These are phyloP conservation scores for Hericium erinaceus DNA, from an alignment of 768 basidiomycete species.

Conservation along the genomic window DNA sequence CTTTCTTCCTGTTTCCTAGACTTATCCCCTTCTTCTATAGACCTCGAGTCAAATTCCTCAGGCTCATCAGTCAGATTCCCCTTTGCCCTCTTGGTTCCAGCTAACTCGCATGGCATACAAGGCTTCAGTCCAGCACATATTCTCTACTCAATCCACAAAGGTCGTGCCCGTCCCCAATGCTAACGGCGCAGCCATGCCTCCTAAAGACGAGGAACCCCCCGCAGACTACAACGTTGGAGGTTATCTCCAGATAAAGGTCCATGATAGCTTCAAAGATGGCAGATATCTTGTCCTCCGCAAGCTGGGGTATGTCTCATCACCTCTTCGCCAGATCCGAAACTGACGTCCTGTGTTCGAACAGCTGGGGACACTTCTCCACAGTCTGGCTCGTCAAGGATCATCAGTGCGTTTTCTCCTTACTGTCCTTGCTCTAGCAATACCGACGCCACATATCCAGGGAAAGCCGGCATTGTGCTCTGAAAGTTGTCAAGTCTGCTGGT, in stretches of 20 bases:
- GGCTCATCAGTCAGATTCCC: background rate
- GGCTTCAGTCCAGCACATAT: constrained; percentile 64
- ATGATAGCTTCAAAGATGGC: constrained; percentile 75
- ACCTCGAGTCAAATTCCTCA: no score
- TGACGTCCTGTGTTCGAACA: constrained; percentile 22
- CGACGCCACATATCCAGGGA: constrained; percentile 31
- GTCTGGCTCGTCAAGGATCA: constrained; percentile 85
- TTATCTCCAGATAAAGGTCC: constrained; percentile 53
- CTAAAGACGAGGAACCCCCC: constrained; percentile 76
- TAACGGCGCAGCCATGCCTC: constrained; percentile 40
- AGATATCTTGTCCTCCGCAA: constrained; percentile 86
- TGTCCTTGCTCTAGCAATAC: background rate
- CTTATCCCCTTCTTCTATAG: no score
- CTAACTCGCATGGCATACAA: constrained; percentile 46
- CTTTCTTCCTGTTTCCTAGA: no score
- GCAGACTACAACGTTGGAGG: constrained; percentile 78
- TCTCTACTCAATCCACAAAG: constrained; percentile 56
- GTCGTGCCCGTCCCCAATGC: constrained; percentile 38
- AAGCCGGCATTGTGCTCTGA: constrained; percentile 78
- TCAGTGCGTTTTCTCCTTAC: constrained; percentile 39
- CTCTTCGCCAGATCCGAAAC: background rate
- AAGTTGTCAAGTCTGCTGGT: constrained; percentile 90
- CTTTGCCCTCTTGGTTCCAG: background rate
- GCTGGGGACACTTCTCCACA: constrained; percentile 94
- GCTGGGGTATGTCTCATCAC: constrained; percentile 51